Base-by-base conservation (phyloP, 2,329 filamentous ascomycete species). In the Cladorrhinum sp. region DNA sequence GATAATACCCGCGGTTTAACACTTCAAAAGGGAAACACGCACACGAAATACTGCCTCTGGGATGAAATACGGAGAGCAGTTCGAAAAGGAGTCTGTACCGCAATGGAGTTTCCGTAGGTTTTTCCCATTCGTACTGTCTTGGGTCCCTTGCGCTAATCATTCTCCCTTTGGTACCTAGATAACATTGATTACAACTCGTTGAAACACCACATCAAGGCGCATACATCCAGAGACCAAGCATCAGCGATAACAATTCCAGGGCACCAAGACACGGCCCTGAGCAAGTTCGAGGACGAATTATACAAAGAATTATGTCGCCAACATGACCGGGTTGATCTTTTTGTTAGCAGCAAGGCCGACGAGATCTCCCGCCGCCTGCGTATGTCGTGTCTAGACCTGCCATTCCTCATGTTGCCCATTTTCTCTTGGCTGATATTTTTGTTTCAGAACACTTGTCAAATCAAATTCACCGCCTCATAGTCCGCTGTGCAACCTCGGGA, bases 131-230 rank as follows among this genome's bases (percentile, higher is more conserved):
- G 12, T n/a, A n/a, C n/a, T n/a, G n/a, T n/a, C n/a, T n/a, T n/a
- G n/a, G n/a, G n/a, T n/a, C n/a, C n/a, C n/a, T n/a, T n/a, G n/a
- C n/a, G n/a, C 49, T 49, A 13, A 49, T 10, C 32, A 45, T 2
- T 45, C 48, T 22, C 50, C 13, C 8, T 25, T 6, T 13, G 24
- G 32, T 72, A n/a, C n/a, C n/a, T n/a, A 91, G 88, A 93, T 73
- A 95, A 96, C 75, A 86, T 96, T 75, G 91, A 95, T 74, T 96
- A 96, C 79, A 91, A 93, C 73, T 89, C 90, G 53, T 83, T 96
- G 65, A 96, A 96, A 75, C 83, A 90, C 73, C 82, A 91, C 69
- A 93, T 96, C 79, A 95, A 93, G 74, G 83, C 83, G 62, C 85
- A 92, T 71, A 96, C 91, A 1, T 88, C 87, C 12, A 84, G 82